phyloP scores from a whole-genome alignment of 2,329 filamentous ascomycete genomes.

The Aspergillus pseudoterreus region DNA sequence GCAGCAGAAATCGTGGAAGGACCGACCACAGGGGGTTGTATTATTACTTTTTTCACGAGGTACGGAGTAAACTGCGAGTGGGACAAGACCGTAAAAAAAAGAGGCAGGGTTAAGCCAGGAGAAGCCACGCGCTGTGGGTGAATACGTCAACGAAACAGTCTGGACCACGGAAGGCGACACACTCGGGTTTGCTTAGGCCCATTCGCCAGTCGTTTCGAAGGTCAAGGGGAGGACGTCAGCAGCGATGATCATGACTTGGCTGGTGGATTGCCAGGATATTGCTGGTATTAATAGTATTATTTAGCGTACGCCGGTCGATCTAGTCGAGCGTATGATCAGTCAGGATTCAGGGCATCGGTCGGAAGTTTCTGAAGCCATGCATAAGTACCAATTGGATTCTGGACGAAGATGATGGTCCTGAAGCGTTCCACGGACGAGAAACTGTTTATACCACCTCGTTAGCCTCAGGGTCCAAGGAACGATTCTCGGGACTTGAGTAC shows the following conservation, averaged over 20 bases:
- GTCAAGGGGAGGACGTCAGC: constrained; percentile 2
- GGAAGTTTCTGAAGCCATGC: no score
- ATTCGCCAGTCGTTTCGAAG: background rate
- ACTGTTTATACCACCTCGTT: background rate
- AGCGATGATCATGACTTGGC: constrained; percentile 4
- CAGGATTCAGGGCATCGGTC: no score
- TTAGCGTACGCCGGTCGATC: no score
- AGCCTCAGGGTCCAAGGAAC: background rate
- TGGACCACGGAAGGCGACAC: constrained; percentile 9
- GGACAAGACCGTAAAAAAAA: background rate
- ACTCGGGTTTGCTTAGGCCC: constrained; percentile 1
- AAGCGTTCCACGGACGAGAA: background rate
- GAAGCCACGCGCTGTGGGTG: background rate
- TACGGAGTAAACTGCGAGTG: background rate
- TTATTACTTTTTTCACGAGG: background rate
- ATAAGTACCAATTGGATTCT: no score
- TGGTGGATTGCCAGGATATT: background rate
- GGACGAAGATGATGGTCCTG: no score
- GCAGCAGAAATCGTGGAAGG: background rate
- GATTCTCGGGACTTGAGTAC: background rate
- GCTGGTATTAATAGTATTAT: background rate
- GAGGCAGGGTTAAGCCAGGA: background rate
- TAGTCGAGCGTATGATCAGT: no score
- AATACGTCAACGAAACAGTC: constrained; percentile 18
- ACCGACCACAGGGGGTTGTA: background rate